These are phyloP conservation scores for Globisporangium sylvaticum DNA, from an alignment of 352 stramenopile species.

Conservation along the genomic window DNA sequence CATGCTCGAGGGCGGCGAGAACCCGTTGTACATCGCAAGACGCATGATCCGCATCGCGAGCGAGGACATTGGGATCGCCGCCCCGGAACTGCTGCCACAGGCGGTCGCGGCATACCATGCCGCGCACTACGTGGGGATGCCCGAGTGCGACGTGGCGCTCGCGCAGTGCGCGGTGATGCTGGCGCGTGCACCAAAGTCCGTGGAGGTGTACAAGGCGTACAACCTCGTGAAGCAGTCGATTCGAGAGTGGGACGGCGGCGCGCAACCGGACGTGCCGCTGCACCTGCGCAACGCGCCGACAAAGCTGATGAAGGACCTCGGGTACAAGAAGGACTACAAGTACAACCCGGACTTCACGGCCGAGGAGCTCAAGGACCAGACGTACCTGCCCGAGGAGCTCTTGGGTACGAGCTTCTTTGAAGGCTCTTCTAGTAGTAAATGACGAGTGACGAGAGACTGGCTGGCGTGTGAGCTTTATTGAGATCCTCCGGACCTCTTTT, in stretches of 20 bases:
- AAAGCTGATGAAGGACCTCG: slow-evolving; percentile 70
- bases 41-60: slow-evolving; percentile 82
- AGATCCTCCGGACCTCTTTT: too few species aligned
- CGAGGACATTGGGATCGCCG: slow-evolving; percentile 80
- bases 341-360: slow-evolving; percentile 77
- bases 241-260: slow-evolving; percentile 41
- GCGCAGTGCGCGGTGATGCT: slow-evolving; percentile 77
- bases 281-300: slow-evolving; percentile 83
- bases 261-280: slow-evolving; percentile 68
- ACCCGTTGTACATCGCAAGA: slow-evolving; percentile 74
- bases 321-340: slow-evolving; percentile 76
- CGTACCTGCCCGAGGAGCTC: slow-evolving; percentile 75
- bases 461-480: neutral
- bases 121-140: slow-evolving; percentile 78
- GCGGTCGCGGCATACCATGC: slow-evolving; percentile 71
- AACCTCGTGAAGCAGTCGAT: slow-evolving; percentile 73
- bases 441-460: neutral
- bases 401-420: slow-evolving; percentile 58
- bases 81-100: slow-evolving; percentile 61
- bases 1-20: slow-evolving; percentile 86
- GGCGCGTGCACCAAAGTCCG: slow-evolving; percentile 77
- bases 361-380: slow-evolving; percentile 72
- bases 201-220: slow-evolving; percentile 83
- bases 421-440: neutral
- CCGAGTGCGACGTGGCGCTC: slow-evolving; percentile 81